Base-by-base conservation (phyloP, 2,329 filamentous ascomycete genomes). In the Lithohypha guttulata region DNA sequence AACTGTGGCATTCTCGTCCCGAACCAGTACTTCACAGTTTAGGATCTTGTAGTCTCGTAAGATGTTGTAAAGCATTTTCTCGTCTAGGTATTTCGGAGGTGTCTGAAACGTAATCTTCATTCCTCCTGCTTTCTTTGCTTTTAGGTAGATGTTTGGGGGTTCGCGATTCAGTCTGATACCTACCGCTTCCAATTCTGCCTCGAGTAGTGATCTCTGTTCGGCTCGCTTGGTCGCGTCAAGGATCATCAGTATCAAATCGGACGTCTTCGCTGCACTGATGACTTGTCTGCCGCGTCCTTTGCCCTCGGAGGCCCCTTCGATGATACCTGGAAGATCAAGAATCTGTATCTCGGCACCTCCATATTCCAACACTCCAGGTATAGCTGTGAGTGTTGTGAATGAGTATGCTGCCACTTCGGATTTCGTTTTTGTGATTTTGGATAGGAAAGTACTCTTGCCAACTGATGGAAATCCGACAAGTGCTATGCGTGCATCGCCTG, bases 401-500 rank as follows among this genome's bases (percentile, higher is more conserved):
- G 89, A 79, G 59, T 98, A 98, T 1, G 91, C 84, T 1, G 91
- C 91, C 19, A 95, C 86, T 60, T 95, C 89, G 35, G 86, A 94
- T 56, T 85, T 86, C 26, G 93, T 98, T 66, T 94, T 96, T 34
- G 91, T 98, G 59, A 98, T 93, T 58, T 96, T 95, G 34, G 87
- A 95, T n/a, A 98, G 62, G 58, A 98, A 96, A 0, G 91, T 98
- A 2, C 91, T 98, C 68, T 98, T 98, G 59, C 91, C 91, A 36
- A 98, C 91, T 0, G 93, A 98, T 0, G 93, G 91, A 54, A 98
- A 98, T n/a, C 91, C 91, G 39, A 98, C 93, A 2, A 98, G 76
- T 2, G 93, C 86, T 64, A 98, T 96, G 55, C 91, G 79, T 10
- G 91, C 91, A 68, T 98, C 91, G 47, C 91, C 91, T 50, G 81